Evolutionary conservation across 2,329 filamentous ascomycete genomes (phyloP).

Genomic region (Arthrobotrys iridis): DNA sequence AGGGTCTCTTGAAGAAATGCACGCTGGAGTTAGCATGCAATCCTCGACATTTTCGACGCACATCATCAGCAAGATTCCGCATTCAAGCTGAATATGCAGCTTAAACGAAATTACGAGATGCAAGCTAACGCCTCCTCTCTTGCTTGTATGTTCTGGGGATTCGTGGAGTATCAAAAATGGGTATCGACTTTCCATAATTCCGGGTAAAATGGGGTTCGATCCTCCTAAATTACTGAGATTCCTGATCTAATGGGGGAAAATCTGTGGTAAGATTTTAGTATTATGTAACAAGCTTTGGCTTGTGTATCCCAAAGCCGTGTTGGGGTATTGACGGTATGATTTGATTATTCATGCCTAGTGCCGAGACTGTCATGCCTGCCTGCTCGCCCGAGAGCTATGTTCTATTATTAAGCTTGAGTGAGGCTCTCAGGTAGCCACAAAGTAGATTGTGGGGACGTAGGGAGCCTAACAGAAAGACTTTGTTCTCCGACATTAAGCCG

Average conservation of each 20-base stretch:
- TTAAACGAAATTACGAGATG: slow-evolving; percentile 50
- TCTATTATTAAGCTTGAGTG: slow-evolving; percentile 8
- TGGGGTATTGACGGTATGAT: not conserved
- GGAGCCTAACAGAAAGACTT: not conserved
- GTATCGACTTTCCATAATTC: slow-evolving; percentile 46
- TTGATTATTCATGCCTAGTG: not conserved
- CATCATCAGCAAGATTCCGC: slow-evolving; percentile 7
- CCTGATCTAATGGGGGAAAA: not conserved
- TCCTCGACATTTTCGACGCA: not conserved
- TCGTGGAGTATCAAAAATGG: not conserved
- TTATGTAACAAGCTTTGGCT: not conserved
- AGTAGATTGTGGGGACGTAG: not conserved
- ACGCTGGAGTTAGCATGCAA: too few species aligned
- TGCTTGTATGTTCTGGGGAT: not conserved
- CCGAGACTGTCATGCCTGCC: not conserved
- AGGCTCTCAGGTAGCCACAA: slow-evolving; percentile 10
- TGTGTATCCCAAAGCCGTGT: not conserved
- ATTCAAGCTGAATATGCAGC: slow-evolving; percentile 33
- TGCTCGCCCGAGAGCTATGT: not conserved
- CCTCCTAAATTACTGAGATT: not conserved
- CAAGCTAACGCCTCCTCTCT: slow-evolving; percentile 15
- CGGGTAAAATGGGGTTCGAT: slow-evolving; percentile 39
- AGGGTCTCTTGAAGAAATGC: slow-evolving; percentile 12
- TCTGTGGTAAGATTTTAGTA: slow-evolving; percentile 21
- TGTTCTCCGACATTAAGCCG: not conserved